phyloP scores from a whole-genome alignment of 345 rosid species.

The Salix purpurea region DNA sequence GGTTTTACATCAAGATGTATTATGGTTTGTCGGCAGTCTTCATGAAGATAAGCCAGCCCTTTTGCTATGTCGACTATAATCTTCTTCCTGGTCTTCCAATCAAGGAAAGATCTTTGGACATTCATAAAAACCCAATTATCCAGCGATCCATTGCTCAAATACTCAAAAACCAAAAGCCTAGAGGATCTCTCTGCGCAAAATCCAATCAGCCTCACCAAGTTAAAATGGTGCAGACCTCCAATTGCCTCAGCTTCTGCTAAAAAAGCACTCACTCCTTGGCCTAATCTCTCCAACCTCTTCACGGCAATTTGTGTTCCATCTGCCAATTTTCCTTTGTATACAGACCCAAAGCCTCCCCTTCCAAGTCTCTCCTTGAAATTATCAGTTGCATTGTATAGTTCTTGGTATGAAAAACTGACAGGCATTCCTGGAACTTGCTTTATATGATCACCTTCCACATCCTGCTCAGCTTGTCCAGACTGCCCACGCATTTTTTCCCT shows the following conservation, averaged over 20 bases:
- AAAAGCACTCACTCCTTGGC: slow-evolving; percentile 45
- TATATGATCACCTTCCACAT: background rate
- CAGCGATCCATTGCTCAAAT: slow-evolving; percentile 18
- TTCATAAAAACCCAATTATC: slow-evolving; percentile 5
- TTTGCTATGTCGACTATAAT: background rate
- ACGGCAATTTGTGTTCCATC: slow-evolving; percentile 74
- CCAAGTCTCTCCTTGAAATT: slow-evolving; percentile 55
- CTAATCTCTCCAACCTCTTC: slow-evolving; percentile 68
- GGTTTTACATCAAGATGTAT: slow-evolving; percentile 15
- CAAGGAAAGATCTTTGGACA: background rate
- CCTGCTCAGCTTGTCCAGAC: background rate
- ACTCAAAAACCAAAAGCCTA: slow-evolving; percentile 13
- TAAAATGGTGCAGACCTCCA: slow-evolving; percentile 62
- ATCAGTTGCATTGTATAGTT: slow-evolving; percentile 46
- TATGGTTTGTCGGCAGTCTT: slow-evolving; percentile 8
- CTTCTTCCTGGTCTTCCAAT: slow-evolving; percentile 11
- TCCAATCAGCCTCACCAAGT: slow-evolving; percentile 25
- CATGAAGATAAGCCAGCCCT: slow-evolving; percentile 7
- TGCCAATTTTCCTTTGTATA: slow-evolving; percentile 61
- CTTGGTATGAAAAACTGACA: slow-evolving; percentile 51
- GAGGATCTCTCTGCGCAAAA: slow-evolving; percentile 6
- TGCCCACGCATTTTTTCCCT: background rate
- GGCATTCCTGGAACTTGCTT: slow-evolving; percentile 19
- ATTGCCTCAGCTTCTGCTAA: slow-evolving; percentile 63
- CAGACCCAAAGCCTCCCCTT: slow-evolving; percentile 79